A percentile compares a stretch with the other conserved stretches of the same genome.
phyloP scores from a whole-genome alignment of 768 basidiomycete genomes.

The Boletus reticulatus region DNA sequence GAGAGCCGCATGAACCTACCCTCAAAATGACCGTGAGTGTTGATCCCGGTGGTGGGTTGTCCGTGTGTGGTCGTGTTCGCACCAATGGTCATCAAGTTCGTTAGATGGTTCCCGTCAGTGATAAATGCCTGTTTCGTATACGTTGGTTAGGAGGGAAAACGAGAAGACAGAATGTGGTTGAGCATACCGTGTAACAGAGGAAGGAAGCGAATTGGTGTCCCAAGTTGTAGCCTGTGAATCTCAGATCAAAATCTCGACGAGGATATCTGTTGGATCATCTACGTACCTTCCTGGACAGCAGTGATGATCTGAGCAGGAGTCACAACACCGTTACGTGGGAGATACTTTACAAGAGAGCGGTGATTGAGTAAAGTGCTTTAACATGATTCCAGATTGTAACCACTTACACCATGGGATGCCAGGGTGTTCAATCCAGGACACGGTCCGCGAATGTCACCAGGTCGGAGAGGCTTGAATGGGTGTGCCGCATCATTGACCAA shows the following conservation, averaged over 20 bases:
- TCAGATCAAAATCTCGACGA: not conserved
- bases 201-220: conserved; percentile 15
- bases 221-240: conserved; percentile 20
- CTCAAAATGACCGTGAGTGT: conserved; percentile 21
- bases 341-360: conserved; percentile 6
- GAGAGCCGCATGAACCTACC: not conserved
- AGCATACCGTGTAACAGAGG: conserved; percentile 15
- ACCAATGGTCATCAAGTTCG: conserved; percentile 25
- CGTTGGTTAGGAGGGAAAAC: not conserved
- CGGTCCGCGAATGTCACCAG: conserved; percentile 19
- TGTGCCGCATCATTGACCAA: conserved; percentile 5
- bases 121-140: conserved; percentile 1
- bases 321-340: conserved; percentile 11
- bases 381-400: not conserved
- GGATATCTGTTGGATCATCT: not conserved
- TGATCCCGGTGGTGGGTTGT: conserved; percentile 12
- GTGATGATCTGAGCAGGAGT: too few relatives aligned
- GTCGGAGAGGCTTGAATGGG: conserved; percentile 3
- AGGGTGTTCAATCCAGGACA: conserved; percentile 23
- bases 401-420: conserved; percentile 21
- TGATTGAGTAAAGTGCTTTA: not conserved
- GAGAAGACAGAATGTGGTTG: too few relatives aligned
- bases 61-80: conserved; percentile 12
- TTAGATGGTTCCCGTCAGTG: conserved; percentile 24
- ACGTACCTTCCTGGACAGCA: too few relatives aligned